A percentile compares a stretch with the other conserved stretches of the same genome.
Conservation (phyloP, 2,329 filamentous ascomycete species). For the Pseudogymnoascus sp. region DNA sequence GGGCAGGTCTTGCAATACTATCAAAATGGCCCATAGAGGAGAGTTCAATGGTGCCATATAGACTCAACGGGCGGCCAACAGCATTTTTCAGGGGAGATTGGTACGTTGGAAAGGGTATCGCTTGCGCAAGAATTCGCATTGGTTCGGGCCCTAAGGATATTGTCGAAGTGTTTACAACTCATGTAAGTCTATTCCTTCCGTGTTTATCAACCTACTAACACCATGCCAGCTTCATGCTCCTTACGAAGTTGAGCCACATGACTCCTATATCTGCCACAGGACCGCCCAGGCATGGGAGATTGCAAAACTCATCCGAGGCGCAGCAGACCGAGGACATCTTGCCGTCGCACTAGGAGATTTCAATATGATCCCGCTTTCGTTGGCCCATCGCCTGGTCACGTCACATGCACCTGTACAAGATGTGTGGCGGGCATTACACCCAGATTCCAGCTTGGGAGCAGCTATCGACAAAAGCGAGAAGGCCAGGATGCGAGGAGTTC, state of each 20-base stretch:
- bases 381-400: slow-evolving; percentile 76
- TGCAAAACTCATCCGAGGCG: slow-evolving; percentile 75
- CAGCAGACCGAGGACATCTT: slow-evolving; percentile 70
- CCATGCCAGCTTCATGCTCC: slow-evolving; percentile 62
- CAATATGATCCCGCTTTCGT: slow-evolving; percentile 86
- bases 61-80: slow-evolving; percentile 86
- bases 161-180: slow-evolving; percentile 87
- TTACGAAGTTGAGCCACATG: slow-evolving; percentile 70
- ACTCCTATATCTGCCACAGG: slow-evolving; percentile 84
- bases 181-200: slow-evolving; percentile 41
- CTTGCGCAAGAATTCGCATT: slow-evolving; percentile 69
- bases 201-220: slow-evolving; percentile 2
- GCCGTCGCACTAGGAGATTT: slow-evolving; percentile 88
- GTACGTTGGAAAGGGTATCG: slow-evolving; percentile 93
- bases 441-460: slow-evolving; percentile 72
- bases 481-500: slow-evolving; percentile 56
- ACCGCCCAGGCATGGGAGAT: slow-evolving; percentile 94
- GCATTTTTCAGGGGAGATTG: slow-evolving; percentile 93
- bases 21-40: slow-evolving; percentile 90
- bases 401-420: slow-evolving; percentile 71
- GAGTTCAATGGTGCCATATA: slow-evolving; percentile 76
- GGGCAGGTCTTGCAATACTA: slow-evolving; percentile 79
- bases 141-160: slow-evolving; percentile 57
- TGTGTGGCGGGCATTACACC: slow-evolving; percentile 76
- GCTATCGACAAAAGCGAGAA: slow-evolving; percentile 60